These are phyloP conservation scores for Wickerhamomyces queroliae DNA, from an alignment of 805 yeast species.

Conservation along the genomic window DNA sequence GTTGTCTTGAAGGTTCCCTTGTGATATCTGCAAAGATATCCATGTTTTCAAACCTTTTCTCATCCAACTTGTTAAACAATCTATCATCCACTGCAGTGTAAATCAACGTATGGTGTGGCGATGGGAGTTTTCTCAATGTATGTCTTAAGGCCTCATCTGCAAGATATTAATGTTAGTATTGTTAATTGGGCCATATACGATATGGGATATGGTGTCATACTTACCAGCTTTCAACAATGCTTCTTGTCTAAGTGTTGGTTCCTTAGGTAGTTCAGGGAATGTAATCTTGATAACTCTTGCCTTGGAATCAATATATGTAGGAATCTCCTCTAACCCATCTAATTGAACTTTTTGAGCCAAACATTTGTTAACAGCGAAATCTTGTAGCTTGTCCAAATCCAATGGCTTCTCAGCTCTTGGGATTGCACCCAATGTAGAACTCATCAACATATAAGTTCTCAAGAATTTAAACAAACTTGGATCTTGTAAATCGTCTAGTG, in stretches of 20 bases:
- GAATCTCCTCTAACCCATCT: slow-evolving; percentile 40
- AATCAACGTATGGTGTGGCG: slow-evolving; percentile 63
- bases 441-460: slow-evolving; percentile 42
- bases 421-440: slow-evolving; percentile 58
- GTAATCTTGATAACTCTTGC: slow-evolving; percentile 58
- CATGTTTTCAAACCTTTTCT: slow-evolving; percentile 25
- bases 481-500: slow-evolving; percentile 39
- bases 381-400: slow-evolving; percentile 38
- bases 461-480: slow-evolving; percentile 39
- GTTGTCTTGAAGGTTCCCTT: slow-evolving; percentile 39
- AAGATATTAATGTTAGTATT: slow-evolving; percentile 7
- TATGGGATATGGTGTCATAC: slow-evolving; percentile 8
- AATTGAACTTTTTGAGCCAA: slow-evolving; percentile 40
- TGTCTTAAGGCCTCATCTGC: slow-evolving; percentile 36
- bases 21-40: slow-evolving; percentile 54
- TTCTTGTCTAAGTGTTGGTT: slow-evolving; percentile 24
- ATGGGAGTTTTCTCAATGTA: slow-evolving; percentile 62
- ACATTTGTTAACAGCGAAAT: slow-evolving; percentile 42
- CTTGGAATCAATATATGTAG: slow-evolving; percentile 54
- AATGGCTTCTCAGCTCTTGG: slow-evolving; percentile 38
- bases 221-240: slow-evolving; percentile 38
- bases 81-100: slow-evolving; percentile 38
- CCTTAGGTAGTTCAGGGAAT: slow-evolving; percentile 42
- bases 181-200: not conserved
- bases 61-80: slow-evolving; percentile 20